Percentiles rank a stretch among this genome's conserved stretches.
Conservation (phyloP, 2,329 filamentous ascomycete species). For the Colletotrichum incanum region DNA sequence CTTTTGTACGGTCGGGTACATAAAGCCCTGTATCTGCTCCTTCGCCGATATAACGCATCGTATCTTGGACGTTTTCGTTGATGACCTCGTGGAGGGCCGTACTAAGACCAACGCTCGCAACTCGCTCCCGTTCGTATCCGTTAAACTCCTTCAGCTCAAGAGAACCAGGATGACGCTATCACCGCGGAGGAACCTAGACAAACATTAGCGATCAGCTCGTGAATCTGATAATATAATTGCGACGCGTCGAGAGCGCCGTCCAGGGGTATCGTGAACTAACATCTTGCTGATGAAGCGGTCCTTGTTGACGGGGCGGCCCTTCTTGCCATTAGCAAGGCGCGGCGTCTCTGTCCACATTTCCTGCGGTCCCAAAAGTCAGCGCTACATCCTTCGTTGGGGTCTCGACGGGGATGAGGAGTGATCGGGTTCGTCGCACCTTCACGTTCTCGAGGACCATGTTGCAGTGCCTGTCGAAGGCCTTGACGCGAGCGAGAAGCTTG, state of each 20-base stretch:
- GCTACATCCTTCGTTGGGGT: neutral
- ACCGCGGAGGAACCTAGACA: slow-evolving; percentile 82
- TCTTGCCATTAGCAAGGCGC: slow-evolving; percentile 85
- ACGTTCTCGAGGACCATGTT: slow-evolving; percentile 99
- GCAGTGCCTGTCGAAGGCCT: slow-evolving; percentile 98
- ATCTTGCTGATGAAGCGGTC: slow-evolving; percentile 99
- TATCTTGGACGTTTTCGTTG: slow-evolving; percentile 9
- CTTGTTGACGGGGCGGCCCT: slow-evolving; percentile 94
- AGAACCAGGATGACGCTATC: slow-evolving; percentile 91
- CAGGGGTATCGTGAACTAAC: slow-evolving; percentile 65
- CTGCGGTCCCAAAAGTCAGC: slow-evolving; percentile 46
- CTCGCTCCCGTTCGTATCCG: slow-evolving; percentile 19
- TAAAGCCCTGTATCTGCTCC: neutral
- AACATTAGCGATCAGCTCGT: slow-evolving; percentile 9
- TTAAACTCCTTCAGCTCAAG: slow-evolving; percentile 71
- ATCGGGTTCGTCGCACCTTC: slow-evolving; percentile 47
- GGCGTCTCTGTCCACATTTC: slow-evolving; percentile 99
- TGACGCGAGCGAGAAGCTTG: slow-evolving; percentile 96
- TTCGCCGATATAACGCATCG: slow-evolving; percentile 1
- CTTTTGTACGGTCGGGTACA: neutral
- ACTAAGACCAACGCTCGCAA: slow-evolving; percentile 30
- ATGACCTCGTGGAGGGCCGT: slow-evolving; percentile 9
- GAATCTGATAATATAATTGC: neutral
- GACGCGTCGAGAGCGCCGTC: slow-evolving; percentile 24
- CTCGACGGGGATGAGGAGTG: neutral